A percentile compares a stretch with the other conserved stretches of the same genome.
Evolutionary conservation across 495 filamentous ascomycete species (phyloP).

Genomic region (Penicillium pancosmium): DNA sequence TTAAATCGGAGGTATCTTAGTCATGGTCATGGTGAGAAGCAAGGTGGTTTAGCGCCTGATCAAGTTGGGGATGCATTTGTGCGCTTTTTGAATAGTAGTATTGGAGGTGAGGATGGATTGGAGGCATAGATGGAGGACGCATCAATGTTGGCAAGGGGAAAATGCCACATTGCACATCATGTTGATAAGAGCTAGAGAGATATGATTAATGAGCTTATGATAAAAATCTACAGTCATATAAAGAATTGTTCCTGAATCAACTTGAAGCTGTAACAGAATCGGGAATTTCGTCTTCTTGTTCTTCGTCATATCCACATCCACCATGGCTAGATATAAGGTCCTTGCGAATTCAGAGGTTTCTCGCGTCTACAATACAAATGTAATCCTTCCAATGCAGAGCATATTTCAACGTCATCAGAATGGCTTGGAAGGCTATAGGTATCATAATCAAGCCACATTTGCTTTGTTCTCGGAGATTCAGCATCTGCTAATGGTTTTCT

Average conservation of each 20-base stretch:
- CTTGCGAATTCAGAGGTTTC: slow-evolving; percentile 22
- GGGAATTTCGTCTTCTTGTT: too few species aligned
- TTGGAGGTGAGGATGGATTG: slow-evolving; percentile 30
- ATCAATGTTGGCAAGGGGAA: background rate
- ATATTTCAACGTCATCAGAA: slow-evolving; percentile 32
- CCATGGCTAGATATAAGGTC: slow-evolving; percentile 15
- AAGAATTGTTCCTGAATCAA: too few species aligned
- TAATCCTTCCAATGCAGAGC: slow-evolving; percentile 28
- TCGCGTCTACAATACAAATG: slow-evolving; percentile 31
- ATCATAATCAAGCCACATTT: slow-evolving; percentile 40
- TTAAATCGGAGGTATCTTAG: slow-evolving; percentile 62
- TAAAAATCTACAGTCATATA: background rate
- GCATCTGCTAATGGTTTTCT: slow-evolving; percentile 37
- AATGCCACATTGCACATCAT: background rate
- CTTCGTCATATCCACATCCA: too few species aligned
- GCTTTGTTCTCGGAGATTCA: slow-evolving; percentile 40
- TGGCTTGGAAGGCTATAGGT: slow-evolving; percentile 29
- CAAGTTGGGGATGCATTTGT: slow-evolving; percentile 52
- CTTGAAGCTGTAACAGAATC: too few species aligned
- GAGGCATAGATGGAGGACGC: background rate
- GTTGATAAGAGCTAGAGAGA: slow-evolving; percentile 1
- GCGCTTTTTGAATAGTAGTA: slow-evolving; percentile 48
- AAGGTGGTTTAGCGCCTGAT: slow-evolving; percentile 33
- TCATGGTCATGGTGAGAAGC: slow-evolving; percentile 30
- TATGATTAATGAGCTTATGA: slow-evolving; percentile 7